These are phyloP conservation scores for Nigrospora osmanthi DNA, from an alignment of 2,329 filamentous ascomycete genomes.

Conservation along the genomic window DNA sequence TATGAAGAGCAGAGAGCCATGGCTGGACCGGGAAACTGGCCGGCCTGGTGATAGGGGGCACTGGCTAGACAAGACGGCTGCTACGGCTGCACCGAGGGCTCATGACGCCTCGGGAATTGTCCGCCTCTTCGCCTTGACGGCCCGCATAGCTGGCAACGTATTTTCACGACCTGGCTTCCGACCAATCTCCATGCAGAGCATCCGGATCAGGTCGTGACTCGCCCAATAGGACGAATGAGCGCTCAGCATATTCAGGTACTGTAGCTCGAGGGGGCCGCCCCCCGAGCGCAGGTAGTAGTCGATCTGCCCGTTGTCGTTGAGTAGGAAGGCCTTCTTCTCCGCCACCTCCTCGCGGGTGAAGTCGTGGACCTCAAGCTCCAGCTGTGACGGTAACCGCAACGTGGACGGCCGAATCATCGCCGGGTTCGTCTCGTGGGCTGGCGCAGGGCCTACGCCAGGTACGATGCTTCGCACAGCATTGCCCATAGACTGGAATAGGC, in stretches of 20 bases:
- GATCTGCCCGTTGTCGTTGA: constrained; percentile 96
- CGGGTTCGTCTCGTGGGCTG: constrained; percentile 19
- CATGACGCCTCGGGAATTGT: constrained; percentile 6
- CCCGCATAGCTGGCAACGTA: constrained; percentile 50
- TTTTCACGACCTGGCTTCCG: constrained; percentile 59
- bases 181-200: constrained; percentile 84
- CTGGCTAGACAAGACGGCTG: too few species aligned
- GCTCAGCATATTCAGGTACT: constrained; percentile 94
- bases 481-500: constrained; percentile 57
- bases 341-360: constrained; percentile 89
- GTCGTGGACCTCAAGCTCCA: constrained; percentile 95
- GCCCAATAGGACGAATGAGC: constrained; percentile 95
- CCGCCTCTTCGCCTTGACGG: constrained; percentile 43
- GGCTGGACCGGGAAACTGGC: too few species aligned
- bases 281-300: constrained; percentile 83
- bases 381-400: constrained; percentile 48
- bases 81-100: too few species aligned
- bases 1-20: neutral
- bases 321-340: constrained; percentile 75
- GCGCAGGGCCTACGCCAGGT: constrained; percentile 34
- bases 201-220: constrained; percentile 77
- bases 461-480: constrained; percentile 56
- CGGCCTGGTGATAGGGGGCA: too few species aligned
- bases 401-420: constrained; percentile 24
- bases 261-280: constrained; percentile 82